These are phyloP conservation scores for Myochromella boudieri DNA, from an alignment of 768 basidiomycete species.

Conservation along the genomic window DNA sequence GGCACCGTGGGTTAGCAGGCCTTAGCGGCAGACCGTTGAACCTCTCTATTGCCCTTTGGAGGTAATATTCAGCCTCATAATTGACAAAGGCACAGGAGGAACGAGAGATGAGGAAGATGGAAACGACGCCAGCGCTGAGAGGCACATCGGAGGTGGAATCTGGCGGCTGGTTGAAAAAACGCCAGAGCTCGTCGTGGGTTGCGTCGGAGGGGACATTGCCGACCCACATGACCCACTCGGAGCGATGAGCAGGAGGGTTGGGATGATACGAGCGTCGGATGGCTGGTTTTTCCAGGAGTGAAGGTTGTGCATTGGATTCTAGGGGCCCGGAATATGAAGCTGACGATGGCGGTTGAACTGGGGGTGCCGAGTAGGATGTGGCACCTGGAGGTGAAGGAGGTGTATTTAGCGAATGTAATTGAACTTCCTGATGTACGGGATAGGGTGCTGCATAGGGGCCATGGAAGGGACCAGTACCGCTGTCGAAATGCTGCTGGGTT, in stretches of 20 bases:
- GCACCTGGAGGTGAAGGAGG: constrained; percentile 21
- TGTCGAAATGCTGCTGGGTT: constrained; percentile 22
- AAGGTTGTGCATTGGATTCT: constrained; percentile 5
- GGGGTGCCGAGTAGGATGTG: constrained; percentile 13
- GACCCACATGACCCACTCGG: constrained; percentile 96
- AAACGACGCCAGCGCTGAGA: constrained; percentile 58
- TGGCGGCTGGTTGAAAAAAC: constrained; percentile 62
- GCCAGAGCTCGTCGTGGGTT: constrained; percentile 81
- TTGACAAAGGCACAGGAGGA: constrained; percentile 96
- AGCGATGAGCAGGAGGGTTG: constrained; percentile 69
- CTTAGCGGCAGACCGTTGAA: constrained; percentile 77
- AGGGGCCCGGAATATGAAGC: constrained; percentile 6
- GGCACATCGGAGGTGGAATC: constrained; percentile 7
- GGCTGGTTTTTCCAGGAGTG: constrained; percentile 26
- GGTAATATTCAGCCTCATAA: constrained; percentile 61
- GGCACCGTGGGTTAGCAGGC: constrained; percentile 69
- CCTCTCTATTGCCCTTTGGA: constrained; percentile 64
- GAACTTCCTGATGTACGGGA: constrained; percentile 22
- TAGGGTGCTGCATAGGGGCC: constrained; percentile 31
- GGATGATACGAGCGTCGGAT: constrained; percentile 65
- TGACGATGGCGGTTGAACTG: constrained; percentile 5
- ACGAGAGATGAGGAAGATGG: constrained; percentile 92
- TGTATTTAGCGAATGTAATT: constrained; percentile 18
- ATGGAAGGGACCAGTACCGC: constrained; percentile 29
- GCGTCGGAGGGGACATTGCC: constrained; percentile 89